Evolutionary conservation across 257 asterid genomes (phyloP), one percentile per base, ranked within the genome.

Genomic region (Coffea canephora): DNA sequence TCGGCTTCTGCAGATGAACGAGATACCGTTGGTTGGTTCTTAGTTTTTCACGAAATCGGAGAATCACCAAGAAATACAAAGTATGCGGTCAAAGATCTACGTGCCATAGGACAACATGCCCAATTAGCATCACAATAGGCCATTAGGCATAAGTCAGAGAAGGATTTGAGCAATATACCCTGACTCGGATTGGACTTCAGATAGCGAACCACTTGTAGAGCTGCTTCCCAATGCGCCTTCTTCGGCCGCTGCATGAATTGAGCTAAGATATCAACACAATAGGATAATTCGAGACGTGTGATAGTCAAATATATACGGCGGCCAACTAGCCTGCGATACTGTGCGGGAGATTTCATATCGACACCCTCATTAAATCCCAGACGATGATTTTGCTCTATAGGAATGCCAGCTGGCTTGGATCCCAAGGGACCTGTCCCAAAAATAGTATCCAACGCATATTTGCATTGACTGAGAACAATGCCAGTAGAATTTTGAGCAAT

Each of bases 81-180:
- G 67, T 65, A 74, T 12, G 67, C 31, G 2, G 68, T 52, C 13
- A 74, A 15, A 27, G 67, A 74, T 8, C 23, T 68, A 0, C 50
- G 19, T n/a, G 78, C 54, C 46, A 74, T 7, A 12, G 78, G 78
- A 13, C 78, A 74, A 7, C 43, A 54, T 27, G 78, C 78, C 78
- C 78, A 74, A 54, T 74, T 31, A 2, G 48, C 54, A 39, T 74
- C 78, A 49, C 78, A 74, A 66, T 45, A 74, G 16, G n/a, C 68
- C 0, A 2, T 1, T 2, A 74, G 68, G 13, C 43, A 5, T 31
- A 74, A 52, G 4, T 52, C 48, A 15, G 67, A 50, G 16, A 27
- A 23, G 4, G 68, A 46, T 10, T 12, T 49, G 4, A 74, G 45
- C 31, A 52, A 7, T 9, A 71, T 45, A 10, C 76, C 78, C 13